Evolutionary conservation across 805 yeast genomes (phyloP).

Genomic region (Ogataea paradorogensis): DNA sequence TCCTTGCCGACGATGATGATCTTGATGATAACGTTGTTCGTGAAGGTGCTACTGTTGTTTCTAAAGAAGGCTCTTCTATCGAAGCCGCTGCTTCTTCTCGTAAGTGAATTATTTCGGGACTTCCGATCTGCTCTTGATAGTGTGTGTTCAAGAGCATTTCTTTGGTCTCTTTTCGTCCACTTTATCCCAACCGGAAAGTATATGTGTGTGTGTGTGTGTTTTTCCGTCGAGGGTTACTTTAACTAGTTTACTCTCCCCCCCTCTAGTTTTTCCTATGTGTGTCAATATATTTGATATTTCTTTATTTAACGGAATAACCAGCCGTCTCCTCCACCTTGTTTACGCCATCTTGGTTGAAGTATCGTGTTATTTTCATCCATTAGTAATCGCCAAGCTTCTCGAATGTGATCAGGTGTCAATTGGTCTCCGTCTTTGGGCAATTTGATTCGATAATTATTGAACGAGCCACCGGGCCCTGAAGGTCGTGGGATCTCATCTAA

Average conservation of each 20-base stretch:
- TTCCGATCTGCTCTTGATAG: slow-evolving; percentile 1
- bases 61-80: slow-evolving; percentile 5
- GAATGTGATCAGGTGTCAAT: slow-evolving; percentile 74
- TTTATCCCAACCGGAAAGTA: slow-evolving; percentile 9
- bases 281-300: slow-evolving; percentile 3
- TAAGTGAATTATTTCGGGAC: not conserved
- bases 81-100: not conserved
- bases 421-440: slow-evolving; percentile 47
- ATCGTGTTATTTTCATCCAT: slow-evolving; percentile 63
- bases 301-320: slow-evolving; percentile 53
- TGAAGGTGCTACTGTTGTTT: slow-evolving; percentile 29
- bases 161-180: not conserved
- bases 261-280: slow-evolving; percentile 9
- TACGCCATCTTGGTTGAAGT: slow-evolving; percentile 62
- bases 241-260: slow-evolving; percentile 18
- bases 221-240: slow-evolving; percentile 19
- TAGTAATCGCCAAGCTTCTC: slow-evolving; percentile 85
- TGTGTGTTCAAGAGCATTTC: slow-evolving; percentile 8
- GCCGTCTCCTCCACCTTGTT: slow-evolving; percentile 72
- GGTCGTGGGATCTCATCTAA: slow-evolving; percentile 31
- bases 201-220: slow-evolving; percentile 19
- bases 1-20: slow-evolving; percentile 32
- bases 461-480: slow-evolving; percentile 9
- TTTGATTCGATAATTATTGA: slow-evolving; percentile 19
- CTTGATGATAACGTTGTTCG: slow-evolving; percentile 31